Evolutionary conservation across 2,329 filamentous ascomycete species (phyloP), one percentile per base, ranked within the genome.

Genomic region (Aschersonia sp.): DNA sequence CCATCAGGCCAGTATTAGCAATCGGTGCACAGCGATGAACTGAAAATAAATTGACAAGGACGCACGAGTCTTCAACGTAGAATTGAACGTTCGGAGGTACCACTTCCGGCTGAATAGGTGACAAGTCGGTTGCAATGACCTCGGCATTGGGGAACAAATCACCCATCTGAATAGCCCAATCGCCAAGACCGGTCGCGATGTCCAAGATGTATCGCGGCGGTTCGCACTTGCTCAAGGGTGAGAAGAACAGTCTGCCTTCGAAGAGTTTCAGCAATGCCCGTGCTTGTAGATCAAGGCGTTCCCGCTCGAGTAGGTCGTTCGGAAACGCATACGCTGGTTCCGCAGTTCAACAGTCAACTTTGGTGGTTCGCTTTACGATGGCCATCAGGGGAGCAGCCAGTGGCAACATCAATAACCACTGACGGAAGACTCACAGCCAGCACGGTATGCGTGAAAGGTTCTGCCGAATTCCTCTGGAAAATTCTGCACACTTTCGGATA

Each of bases 61-160:
- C 64, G 54, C 58, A 65, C 61, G 64, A 65, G 56, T 89, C 84
- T 57, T 88, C 83, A 44, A 89, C 74, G 51, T 79, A 78, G 54
- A 89, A 89, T 52, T 79, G 76, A 10, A 88, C 81, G 52, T 89
- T 89, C 20, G 76, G 74, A 0, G 85, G 84, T 1, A 87, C 80
- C 45, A 75, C 69, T 4, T 66, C 65, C 2, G 81, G 80, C 56
- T 85, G 82, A 30, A 84, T 79, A 2, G 81, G 80, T 1, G 80
- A 84, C 5, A 85, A 68, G 55, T 85, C 82, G 6, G 77, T 82
- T 32, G 79, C 82, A 45, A 74, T 71, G 31, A 85, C 70, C 51
- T 72, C 63, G 9, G 80, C 66, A 4, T 71, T 58, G 9, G 80
- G 80, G 51, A 80, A 84, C 45, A 67, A 57, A 54, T 80, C 75